Conservation (phyloP, 2,329 filamentous ascomycete genomes). For the Sarocladium brachiariae region DNA sequence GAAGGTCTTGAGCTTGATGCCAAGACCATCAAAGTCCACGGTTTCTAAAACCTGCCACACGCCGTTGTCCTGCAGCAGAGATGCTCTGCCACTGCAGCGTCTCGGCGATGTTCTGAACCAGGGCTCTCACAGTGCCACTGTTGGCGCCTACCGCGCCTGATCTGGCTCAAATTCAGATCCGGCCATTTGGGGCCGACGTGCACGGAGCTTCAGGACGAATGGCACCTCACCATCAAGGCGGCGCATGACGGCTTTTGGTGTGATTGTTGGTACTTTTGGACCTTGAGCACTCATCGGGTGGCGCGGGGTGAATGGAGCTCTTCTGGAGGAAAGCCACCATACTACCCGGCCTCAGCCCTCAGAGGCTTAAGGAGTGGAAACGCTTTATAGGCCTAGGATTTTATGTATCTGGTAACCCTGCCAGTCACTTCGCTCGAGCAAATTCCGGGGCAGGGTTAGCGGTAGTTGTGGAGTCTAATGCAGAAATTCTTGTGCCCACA, state of each 20-base stretch:
- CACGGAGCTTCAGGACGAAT: conserved; percentile 17
- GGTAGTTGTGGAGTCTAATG: background rate
- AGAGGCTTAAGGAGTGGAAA: background rate
- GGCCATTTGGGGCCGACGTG: conserved; percentile 14
- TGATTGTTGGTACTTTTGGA: conserved; percentile 6
- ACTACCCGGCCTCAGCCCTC: background rate
- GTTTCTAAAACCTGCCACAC: conserved; percentile 39
- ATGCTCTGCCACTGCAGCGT: conserved; percentile 6
- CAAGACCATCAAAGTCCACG: conserved; percentile 89
- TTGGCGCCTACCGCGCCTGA: background rate
- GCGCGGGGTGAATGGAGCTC: background rate
- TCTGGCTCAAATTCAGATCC: background rate
- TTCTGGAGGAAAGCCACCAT: background rate
- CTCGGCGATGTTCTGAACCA: conserved; percentile 9
- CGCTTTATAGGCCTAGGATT: background rate
- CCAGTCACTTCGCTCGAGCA: background rate
- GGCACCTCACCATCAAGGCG: conserved; percentile 20
- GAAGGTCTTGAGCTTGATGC: conserved; percentile 87
- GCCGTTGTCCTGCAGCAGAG: conserved; percentile 12
- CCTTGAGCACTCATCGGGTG: background rate
- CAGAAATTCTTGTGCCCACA: conserved; percentile 1
- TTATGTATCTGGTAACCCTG: background rate
- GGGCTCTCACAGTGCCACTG: conserved; percentile 4
- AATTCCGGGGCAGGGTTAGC: background rate
- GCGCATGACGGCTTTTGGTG: conserved; percentile 6